Conservation (phyloP, 2,329 filamentous ascomycete species). For the Aspergillus sp. region DNA sequence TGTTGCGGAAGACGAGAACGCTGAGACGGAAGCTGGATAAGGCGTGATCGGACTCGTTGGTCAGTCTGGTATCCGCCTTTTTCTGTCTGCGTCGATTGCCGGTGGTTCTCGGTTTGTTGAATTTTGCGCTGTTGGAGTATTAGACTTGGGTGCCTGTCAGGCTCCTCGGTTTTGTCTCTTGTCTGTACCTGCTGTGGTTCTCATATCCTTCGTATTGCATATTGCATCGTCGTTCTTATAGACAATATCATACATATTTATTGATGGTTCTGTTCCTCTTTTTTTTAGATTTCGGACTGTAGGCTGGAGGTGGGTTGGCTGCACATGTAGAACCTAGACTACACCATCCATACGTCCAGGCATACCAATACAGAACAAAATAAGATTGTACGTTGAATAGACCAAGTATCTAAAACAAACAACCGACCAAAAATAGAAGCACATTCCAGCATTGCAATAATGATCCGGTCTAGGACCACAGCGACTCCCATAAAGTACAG, state of each 20-base stretch:
- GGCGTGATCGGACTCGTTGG: slow-evolving; percentile 32
- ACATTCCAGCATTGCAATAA: slow-evolving; percentile 18
- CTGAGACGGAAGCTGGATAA: slow-evolving; percentile 80
- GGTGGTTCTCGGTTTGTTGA: neutral
- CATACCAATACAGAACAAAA: neutral
- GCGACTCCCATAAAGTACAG: slow-evolving; percentile 25
- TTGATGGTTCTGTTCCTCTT: neutral
- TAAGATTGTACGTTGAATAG: neutral
- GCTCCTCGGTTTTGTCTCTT: neutral
- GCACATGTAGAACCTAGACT: no score
- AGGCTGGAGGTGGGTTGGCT: neutral
- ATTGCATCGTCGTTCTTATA: slow-evolving; percentile 10
- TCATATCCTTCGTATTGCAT: slow-evolving; percentile 4
- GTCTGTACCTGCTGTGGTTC: neutral
- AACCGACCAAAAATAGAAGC: slow-evolving; percentile 11
- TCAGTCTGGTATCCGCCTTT: slow-evolving; percentile 13
- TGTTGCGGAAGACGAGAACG: slow-evolving; percentile 88
- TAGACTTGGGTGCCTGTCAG: neutral
- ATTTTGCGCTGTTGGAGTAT: neutral
- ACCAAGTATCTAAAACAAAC: slow-evolving; percentile 3
- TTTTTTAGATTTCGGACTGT: neutral
- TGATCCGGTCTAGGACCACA: slow-evolving; percentile 18
- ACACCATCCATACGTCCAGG: neutral
- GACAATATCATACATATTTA: slow-evolving; percentile 14
- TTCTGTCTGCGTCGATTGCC: neutral